phyloP scores from a whole-genome alignment of 169 alveolate genomes.

The Cryptosporidium meleagridis region DNA sequence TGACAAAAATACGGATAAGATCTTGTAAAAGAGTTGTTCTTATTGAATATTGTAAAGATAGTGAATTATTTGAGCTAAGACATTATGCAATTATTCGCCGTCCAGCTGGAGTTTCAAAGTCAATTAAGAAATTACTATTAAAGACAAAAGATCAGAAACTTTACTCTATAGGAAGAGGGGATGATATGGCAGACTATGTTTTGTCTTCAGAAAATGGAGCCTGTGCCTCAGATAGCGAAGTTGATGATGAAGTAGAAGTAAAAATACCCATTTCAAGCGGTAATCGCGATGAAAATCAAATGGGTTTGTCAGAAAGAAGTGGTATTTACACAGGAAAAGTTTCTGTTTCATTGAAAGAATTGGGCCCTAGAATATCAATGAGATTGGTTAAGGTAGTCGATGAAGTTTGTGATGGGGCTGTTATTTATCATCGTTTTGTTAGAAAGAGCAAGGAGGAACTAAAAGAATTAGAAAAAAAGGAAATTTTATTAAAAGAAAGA shows the following conservation, averaged over 20 bases:
- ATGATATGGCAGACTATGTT: slow-evolving; percentile 67
- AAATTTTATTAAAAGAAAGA: slow-evolving; percentile 75
- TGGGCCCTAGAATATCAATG: slow-evolving; percentile 79
- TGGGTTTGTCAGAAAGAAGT: slow-evolving; percentile 62
- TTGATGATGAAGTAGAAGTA: slow-evolving; percentile 64
- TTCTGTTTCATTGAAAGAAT: slow-evolving; percentile 76
- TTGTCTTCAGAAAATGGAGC: slow-evolving; percentile 44
- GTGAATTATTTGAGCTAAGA: slow-evolving; percentile 43
- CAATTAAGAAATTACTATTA: slow-evolving; percentile 65
- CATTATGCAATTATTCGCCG: slow-evolving; percentile 77
- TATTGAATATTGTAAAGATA: slow-evolving; percentile 19
- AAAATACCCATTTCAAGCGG: neutral
- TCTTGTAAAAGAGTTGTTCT: slow-evolving; percentile 78
- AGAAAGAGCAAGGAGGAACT: slow-evolving; percentile 78
- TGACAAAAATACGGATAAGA: slow-evolving; percentile 42
- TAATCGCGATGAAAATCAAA: neutral
- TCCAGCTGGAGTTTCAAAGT: slow-evolving; percentile 76
- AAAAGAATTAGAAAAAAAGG: slow-evolving; percentile 72
- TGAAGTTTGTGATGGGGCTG: slow-evolving; percentile 82
- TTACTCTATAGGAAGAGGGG: slow-evolving; percentile 51
- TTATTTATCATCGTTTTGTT: slow-evolving; percentile 79
- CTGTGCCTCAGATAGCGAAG: slow-evolving; percentile 52
- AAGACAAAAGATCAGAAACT: slow-evolving; percentile 39
- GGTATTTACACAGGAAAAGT: slow-evolving; percentile 67
- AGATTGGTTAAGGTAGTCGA: slow-evolving; percentile 77